A percentile compares a stretch with the other conserved stretches of the same genome.
Evolutionary conservation across 2,329 filamentous ascomycete species (phyloP).

Genomic region (Colletotrichum liriopes): DNA sequence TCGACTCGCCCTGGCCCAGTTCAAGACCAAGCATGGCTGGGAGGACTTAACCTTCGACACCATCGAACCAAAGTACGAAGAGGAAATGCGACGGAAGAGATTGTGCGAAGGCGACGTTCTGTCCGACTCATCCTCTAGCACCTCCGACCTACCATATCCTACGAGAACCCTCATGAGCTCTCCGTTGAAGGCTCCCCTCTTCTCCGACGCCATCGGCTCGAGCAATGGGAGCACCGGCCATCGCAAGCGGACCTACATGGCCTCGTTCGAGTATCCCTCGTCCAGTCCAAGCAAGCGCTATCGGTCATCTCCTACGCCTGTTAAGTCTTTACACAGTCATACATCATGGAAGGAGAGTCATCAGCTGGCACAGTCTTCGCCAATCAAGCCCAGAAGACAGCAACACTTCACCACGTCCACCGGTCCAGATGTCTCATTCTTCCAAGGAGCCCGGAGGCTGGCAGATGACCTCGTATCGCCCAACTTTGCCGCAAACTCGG

Average conservation of each 20-base stretch:
- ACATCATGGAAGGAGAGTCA: slow-evolving; percentile 83
- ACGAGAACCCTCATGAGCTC: slow-evolving; percentile 83
- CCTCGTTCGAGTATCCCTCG: slow-evolving; percentile 69
- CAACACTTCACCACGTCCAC: slow-evolving; percentile 81
- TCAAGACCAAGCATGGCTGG: slow-evolving; percentile 97
- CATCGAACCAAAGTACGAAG: slow-evolving; percentile 87
- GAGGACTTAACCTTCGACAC: slow-evolving; percentile 89
- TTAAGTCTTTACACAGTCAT: slow-evolving; percentile 71
- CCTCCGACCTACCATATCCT: slow-evolving; percentile 83
- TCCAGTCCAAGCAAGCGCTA: slow-evolving; percentile 79
- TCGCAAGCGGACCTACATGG: slow-evolving; percentile 75
- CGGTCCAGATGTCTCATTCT: slow-evolving; percentile 84
- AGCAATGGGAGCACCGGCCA: slow-evolving; percentile 78
- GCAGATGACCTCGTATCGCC: slow-evolving; percentile 74
- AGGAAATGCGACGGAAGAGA: slow-evolving; percentile 83
- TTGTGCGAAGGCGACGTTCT: slow-evolving; percentile 80
- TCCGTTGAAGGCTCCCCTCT: slow-evolving; percentile 85
- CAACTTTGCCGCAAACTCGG: slow-evolving; percentile 75
- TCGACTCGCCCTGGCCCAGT: slow-evolving; percentile 93
- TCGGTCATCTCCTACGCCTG: slow-evolving; percentile 74
- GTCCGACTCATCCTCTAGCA: slow-evolving; percentile 89
- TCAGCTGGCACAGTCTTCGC: slow-evolving; percentile 87
- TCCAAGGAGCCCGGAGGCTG: slow-evolving; percentile 79
- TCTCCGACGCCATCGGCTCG: slow-evolving; percentile 85
- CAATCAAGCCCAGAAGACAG: slow-evolving; percentile 83